Conservation (phyloP, 2,329 filamentous ascomycete species). For the Canariomyces notabilis region DNA sequence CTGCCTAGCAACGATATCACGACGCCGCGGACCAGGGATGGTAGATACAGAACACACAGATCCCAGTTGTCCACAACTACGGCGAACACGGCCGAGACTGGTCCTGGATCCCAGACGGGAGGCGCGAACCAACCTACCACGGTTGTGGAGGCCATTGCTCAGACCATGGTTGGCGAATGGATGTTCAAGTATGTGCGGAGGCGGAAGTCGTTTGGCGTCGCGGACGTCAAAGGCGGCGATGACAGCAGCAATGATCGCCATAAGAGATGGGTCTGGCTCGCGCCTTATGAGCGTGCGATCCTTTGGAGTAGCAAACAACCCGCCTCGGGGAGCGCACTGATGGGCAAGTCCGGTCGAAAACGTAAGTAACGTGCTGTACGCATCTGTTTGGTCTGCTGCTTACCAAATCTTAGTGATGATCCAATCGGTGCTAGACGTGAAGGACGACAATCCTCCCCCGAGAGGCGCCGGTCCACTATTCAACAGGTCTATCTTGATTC, state of each 20-base stretch:
- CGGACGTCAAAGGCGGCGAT: slow-evolving; percentile 61
- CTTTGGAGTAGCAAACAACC: slow-evolving; percentile 99
- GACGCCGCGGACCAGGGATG: slow-evolving; percentile 47
- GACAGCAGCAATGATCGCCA: slow-evolving; percentile 75
- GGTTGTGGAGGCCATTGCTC: slow-evolving; percentile 93
- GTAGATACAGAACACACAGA: slow-evolving; percentile 43
- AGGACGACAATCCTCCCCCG: slow-evolving; percentile 83
- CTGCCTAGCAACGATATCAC: slow-evolving; percentile 69
- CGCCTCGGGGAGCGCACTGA: slow-evolving; percentile 74
- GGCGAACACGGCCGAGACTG: slow-evolving; percentile 41
- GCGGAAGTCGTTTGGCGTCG: slow-evolving; percentile 83
- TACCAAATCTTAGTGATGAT: slow-evolving; percentile 65
- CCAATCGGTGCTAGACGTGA: slow-evolving; percentile 94
- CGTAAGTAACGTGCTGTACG: slow-evolving; percentile 53
- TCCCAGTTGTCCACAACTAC: slow-evolving; percentile 59
- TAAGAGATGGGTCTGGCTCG: slow-evolving; percentile 97
- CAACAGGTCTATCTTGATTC: slow-evolving; percentile 88
- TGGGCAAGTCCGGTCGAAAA: slow-evolving; percentile 94
- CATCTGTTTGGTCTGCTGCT: neutral
- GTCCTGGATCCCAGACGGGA: slow-evolving; percentile 50
- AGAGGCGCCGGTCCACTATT: slow-evolving; percentile 65
- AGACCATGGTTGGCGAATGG: slow-evolving; percentile 98
- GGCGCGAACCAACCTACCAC: slow-evolving; percentile 63
- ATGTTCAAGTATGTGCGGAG: slow-evolving; percentile 88
- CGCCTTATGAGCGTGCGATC: slow-evolving; percentile 90